Evolutionary conservation across 371 early-diverging fungal species (phyloP), one percentile per base, ranked within the genome.

Genomic region (Syncephalastrum racemosum): DNA sequence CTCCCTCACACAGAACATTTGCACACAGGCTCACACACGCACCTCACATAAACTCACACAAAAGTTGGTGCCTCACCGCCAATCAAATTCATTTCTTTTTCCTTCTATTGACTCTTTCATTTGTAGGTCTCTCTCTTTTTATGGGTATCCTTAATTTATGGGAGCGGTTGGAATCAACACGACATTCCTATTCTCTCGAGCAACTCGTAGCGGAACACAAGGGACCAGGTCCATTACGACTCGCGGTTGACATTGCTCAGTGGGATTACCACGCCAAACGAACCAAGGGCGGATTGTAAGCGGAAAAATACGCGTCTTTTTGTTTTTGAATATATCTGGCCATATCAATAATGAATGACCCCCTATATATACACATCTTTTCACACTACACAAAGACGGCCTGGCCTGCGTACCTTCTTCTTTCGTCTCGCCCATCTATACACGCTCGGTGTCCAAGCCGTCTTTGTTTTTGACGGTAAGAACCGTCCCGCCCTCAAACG

Each of bases 151-250:
- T 31, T 40, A 42, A 49, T 42, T 41, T 59, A 20, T 64, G 64
- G 60, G 57, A 55, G 24, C 40, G 27, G 12, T 52, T 64, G 43
- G 53, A 39, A 27, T 42, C 56, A 12, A 46, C 59, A 0, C 46
- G 53, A 45, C 24, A 43, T 10, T 20, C 18, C 16, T 97, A 96
- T 65, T 90, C 94, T 4, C 81, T 98, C 50, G 98, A 98, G 70
- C 81, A 90, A 50, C 77, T 98, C 46, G 92, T 93, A 6, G 70
- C 83, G 2, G 87, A 54, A 20, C 54, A 47, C 7, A 22, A 42
- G 4, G 27, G 23, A 22, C 12, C 19, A 5, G 10, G 24, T n/a
- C 54, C 54, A 10, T 46, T 75, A 6, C 56, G 70, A 8, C 47
- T 75, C 1, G 76, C 76, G 10, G 67, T 75, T 31, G 76, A 75